Percentiles rank a stretch among this genome's conserved stretches.
Evolutionary conservation across 345 rosid species (phyloP).

Genomic region (Brassica nigra): DNA sequence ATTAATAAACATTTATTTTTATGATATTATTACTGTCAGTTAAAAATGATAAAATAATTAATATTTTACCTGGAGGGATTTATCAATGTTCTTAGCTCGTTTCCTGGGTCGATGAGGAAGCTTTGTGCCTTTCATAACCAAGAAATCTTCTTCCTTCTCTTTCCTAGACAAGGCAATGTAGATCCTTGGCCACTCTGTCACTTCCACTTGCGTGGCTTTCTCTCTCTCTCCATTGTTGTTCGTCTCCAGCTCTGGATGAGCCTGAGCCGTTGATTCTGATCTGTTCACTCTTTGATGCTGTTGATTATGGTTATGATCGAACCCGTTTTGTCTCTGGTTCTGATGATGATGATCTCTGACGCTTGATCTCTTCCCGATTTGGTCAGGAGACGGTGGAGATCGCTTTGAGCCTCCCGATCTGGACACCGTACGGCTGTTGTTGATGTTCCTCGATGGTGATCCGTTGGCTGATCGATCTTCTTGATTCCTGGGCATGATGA

Average conservation of each 20-base stretch:
- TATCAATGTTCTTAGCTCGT: constrained; percentile 66
- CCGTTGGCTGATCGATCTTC: constrained; percentile 58
- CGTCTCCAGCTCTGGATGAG: constrained; percentile 27
- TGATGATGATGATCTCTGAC: constrained; percentile 31
- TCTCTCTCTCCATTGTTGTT: constrained; percentile 34
- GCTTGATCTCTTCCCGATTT: constrained; percentile 49
- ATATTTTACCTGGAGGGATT: constrained; percentile 55
- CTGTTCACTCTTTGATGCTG: constrained; percentile 37
- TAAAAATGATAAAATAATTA: neutral
- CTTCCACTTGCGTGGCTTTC: constrained; percentile 43
- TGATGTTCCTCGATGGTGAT: constrained; percentile 50
- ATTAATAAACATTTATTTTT: neutral
- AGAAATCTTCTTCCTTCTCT: constrained; percentile 74
- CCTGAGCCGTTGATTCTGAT: constrained; percentile 44
- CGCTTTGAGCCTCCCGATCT: constrained; percentile 54
- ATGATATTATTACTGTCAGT: neutral
- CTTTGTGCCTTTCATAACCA: constrained; percentile 71
- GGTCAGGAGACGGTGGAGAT: constrained; percentile 57
- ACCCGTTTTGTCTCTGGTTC: constrained; percentile 52
- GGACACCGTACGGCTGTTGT: constrained; percentile 43
- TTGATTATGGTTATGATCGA: constrained; percentile 15
- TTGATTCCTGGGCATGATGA: constrained; percentile 56
- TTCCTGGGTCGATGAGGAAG: constrained; percentile 73
- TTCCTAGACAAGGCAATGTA: constrained; percentile 56
- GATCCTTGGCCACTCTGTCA: constrained; percentile 62